A percentile compares a stretch with the other conserved stretches of the same genome.
phyloP scores from a whole-genome alignment of 148 eudicot genomes.

The Spergularia marina region DNA sequence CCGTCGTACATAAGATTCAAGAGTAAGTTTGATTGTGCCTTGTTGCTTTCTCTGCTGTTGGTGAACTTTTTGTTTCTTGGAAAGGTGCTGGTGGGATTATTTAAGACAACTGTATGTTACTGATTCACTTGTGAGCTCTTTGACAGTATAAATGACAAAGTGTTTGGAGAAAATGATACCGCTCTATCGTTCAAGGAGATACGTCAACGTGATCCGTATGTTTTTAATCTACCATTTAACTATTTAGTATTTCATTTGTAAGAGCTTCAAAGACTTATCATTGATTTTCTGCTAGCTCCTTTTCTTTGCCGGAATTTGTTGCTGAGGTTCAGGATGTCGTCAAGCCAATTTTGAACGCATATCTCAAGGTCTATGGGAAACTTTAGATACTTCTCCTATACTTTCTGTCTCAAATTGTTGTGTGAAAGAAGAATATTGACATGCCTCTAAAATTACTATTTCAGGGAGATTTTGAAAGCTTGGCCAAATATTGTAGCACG shows the following conservation, averaged over 20 bases:
- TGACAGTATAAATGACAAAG: slow-evolving; percentile 72
- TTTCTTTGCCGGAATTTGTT: slow-evolving; percentile 82
- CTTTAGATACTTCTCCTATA: neutral
- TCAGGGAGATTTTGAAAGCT: slow-evolving; percentile 65
- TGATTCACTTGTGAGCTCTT: slow-evolving; percentile 19
- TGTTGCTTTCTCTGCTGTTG: neutral
- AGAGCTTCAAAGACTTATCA: neutral
- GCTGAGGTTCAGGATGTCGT: slow-evolving; percentile 86
- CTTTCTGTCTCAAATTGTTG: neutral
- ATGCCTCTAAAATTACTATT: neutral
- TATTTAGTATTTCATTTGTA: neutral
- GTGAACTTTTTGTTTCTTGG: neutral
- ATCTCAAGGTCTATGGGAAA: slow-evolving; percentile 55
- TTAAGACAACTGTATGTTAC: neutral
- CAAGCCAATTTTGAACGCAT: slow-evolving; percentile 72
- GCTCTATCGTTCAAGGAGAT: slow-evolving; percentile 89
- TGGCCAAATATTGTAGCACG: slow-evolving; percentile 67
- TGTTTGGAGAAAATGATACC: slow-evolving; percentile 76
- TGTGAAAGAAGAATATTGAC: neutral
- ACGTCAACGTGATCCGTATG: slow-evolving; percentile 91
- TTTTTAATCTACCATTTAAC: neutral
- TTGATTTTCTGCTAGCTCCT: slow-evolving; percentile 44
- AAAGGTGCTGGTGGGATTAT: neutral
- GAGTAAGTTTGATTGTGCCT: neutral
- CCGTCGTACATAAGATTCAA: too few species aligned